Evolutionary conservation across 2,329 filamentous ascomycete genomes (phyloP).

Genomic region (Aureobasidium sp.): DNA sequence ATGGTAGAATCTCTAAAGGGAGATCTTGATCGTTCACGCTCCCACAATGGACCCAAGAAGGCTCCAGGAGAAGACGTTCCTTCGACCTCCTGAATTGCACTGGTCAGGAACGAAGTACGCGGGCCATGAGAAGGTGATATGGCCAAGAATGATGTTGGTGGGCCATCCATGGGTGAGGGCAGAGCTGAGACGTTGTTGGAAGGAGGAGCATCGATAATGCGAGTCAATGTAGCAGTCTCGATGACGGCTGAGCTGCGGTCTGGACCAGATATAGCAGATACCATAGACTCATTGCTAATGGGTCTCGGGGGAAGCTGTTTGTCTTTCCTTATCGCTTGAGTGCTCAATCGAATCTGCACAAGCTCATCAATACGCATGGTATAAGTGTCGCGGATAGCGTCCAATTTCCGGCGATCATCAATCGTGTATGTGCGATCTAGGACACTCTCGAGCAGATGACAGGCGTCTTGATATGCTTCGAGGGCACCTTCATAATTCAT

Average conservation of each 20-base stretch:
- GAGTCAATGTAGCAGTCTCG: constrained; percentile 60
- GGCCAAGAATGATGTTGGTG: constrained; percentile 12
- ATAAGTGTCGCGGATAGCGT: constrained; percentile 94
- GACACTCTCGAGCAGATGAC: constrained; percentile 86
- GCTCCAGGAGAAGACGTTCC: constrained; percentile 22
- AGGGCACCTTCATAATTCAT: constrained; percentile 94
- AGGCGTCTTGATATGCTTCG: constrained; percentile 92
- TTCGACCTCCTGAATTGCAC: constrained; percentile 47
- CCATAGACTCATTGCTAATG: constrained; percentile 60
- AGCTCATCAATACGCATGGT: constrained; percentile 91
- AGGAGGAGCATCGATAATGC: constrained; percentile 50
- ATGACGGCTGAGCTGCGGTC: constrained; percentile 44
- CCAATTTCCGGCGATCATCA: constrained; percentile 90
- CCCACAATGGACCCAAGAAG: constrained; percentile 26
- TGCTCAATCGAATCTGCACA: constrained; percentile 68
- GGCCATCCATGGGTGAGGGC: constrained; percentile 5
- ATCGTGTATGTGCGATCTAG: constrained; percentile 85
- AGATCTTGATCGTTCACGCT: constrained; percentile 25
- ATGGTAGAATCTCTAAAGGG: constrained; percentile 19
- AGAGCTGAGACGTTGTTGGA: constrained; percentile 21
- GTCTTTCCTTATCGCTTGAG: constrained; percentile 49
- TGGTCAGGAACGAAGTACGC: constrained; percentile 44
- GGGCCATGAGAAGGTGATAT: constrained; percentile 21
- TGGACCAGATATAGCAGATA: constrained; percentile 6
- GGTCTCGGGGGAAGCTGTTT: constrained; percentile 82